Base-by-base conservation (phyloP, 345 rosid genomes). In the Syzygium aqueum region DNA sequence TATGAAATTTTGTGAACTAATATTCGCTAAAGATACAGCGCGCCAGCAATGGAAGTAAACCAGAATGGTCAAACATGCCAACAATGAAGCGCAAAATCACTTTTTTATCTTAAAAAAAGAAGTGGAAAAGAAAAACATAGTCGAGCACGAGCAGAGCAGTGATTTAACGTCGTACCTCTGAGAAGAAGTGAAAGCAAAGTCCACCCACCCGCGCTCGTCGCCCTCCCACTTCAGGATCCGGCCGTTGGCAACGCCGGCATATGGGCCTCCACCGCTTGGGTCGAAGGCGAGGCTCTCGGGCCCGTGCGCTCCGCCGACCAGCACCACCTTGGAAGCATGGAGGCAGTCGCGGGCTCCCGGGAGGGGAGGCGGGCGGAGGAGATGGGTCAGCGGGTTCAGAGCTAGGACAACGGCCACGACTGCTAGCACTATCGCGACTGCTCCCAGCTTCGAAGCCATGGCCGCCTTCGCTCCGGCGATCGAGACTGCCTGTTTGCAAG, bases 121-220 rank as follows among this genome's bases (percentile, higher is more conserved):
- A 28, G 21, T 1, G 59, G 77, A 7, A 43, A 37, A 51, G 28
- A 14, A 7, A 61, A 73, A 27, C 14, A 0, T 9, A 37, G 27
- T 37, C 25, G 49, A 37, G 49, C 17, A 1, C 43, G 6, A 12
- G 83, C 30, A 50, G 33, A 43, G 8, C 46, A 5, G 37, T 0
- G 46, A 2, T 73, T 33, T 6, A 10, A 73, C 49, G 14, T 28
- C 78, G 43, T 89, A 92, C 96, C 96, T 93, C 50, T 77, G 86
- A 50, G 92, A 73, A 52, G 94, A 82, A 40, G 96, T 91, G 91
- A 91, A 84, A 52, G 95, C 94, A 46, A 96, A 96, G 67, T 95
- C 93, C 1, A 87, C 53, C 98, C 97, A 95, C 8, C 93, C 91
- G 53, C 86, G 87, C 8, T 88, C 85, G 3, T 89, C 88, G 2